Evolutionary conservation across 176 grass and related monocot genomes (phyloP).

Genomic region (Phoenix dactylifera): DNA sequence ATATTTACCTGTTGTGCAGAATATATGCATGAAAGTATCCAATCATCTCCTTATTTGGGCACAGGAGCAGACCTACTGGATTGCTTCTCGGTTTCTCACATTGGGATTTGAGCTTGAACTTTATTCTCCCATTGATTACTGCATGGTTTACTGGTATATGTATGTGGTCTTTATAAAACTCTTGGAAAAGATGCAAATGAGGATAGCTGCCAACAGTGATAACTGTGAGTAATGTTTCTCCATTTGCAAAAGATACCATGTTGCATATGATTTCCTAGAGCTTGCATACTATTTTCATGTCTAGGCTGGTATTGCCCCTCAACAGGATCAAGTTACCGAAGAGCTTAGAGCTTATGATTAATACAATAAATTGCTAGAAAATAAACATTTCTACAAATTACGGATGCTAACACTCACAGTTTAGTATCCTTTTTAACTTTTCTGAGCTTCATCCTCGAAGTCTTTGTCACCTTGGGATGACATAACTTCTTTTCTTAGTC

Average conservation of each 20-base stretch:
- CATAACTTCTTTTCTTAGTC: too few relatives aligned
- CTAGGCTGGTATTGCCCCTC: too few relatives aligned
- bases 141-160: slow-evolving; percentile 99
- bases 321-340: too few relatives aligned
- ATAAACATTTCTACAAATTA: too few relatives aligned
- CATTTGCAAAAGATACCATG: neutral
- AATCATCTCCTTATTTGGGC: slow-evolving; percentile 84
- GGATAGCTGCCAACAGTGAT: slow-evolving; percentile 50
- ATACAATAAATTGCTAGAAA: too few relatives aligned
- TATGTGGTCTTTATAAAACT: slow-evolving; percentile 64
- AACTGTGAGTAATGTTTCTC: slow-evolving; percentile 50
- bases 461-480: too few relatives aligned
- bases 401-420: too few relatives aligned
- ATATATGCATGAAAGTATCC: slow-evolving; percentile 79
- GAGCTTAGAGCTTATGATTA: too few relatives aligned
- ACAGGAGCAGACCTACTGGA: slow-evolving; percentile 80
- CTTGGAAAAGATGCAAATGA: slow-evolving; percentile 75
- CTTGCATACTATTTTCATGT: too few relatives aligned
- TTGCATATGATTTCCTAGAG: too few relatives aligned
- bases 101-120: slow-evolving; percentile 93
- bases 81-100: slow-evolving; percentile 84
- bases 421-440: too few relatives aligned
- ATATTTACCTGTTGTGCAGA: slow-evolving; percentile 29
- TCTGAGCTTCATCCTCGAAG: too few relatives aligned
- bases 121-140: slow-evolving; percentile 71